A percentile compares a stretch with the other conserved stretches of the same genome.
phyloP scores from a whole-genome alignment of 805 yeast genomes.

The Starmerella tilneyi region DNA sequence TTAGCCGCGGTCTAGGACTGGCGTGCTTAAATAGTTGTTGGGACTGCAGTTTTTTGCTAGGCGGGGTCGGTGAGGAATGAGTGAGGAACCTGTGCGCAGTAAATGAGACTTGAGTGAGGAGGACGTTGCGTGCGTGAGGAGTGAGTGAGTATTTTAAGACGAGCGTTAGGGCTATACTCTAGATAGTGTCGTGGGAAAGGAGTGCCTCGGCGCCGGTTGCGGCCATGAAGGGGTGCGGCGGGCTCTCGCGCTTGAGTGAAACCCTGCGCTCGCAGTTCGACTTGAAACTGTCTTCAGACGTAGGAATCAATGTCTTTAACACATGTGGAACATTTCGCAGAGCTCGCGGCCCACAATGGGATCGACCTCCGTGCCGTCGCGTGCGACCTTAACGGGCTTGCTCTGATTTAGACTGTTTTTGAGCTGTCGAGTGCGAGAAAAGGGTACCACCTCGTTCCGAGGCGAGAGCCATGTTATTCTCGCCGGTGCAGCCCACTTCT shows the following conservation, averaged over 20 bases:
- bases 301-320: too few relatives aligned
- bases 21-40: neutral
- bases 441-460: slow-evolving; percentile 26
- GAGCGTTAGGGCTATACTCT: too few relatives aligned
- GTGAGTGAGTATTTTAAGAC: neutral
- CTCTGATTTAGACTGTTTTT: slow-evolving; percentile 33
- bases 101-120: neutral
- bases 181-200: too few relatives aligned
- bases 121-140: neutral
- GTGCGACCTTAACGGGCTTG: slow-evolving; percentile 36
- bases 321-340: slow-evolving; percentile 28
- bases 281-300: too few relatives aligned
- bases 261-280: too few relatives aligned
- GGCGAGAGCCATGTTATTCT: slow-evolving; percentile 33
- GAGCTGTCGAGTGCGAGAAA: slow-evolving; percentile 29
- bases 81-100: neutral
- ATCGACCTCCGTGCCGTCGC: slow-evolving; percentile 38
- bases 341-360: slow-evolving; percentile 30
- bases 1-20: too few relatives aligned
- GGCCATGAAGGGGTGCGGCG: too few relatives aligned
- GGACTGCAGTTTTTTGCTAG: neutral
- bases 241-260: too few relatives aligned
- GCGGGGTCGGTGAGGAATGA: neutral
- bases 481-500: slow-evolving; percentile 34
- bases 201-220: too few relatives aligned